These are phyloP conservation scores for Globisporangium alternatum DNA, from an alignment of 352 stramenopile genomes.

Conservation along the genomic window DNA sequence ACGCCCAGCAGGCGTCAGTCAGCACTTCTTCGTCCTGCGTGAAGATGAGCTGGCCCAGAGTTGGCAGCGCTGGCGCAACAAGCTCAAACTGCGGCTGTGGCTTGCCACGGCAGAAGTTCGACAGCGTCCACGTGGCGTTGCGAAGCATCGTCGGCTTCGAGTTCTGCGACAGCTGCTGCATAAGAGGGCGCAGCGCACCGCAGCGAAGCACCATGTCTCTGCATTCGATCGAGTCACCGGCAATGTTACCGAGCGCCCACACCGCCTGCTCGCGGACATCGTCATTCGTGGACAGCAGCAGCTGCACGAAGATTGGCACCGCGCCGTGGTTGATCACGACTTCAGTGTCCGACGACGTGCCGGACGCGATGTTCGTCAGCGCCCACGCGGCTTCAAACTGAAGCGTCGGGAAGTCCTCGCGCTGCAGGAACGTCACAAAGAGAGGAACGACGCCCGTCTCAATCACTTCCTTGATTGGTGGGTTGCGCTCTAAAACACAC, in stretches of 20 bases:
- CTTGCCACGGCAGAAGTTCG: conserved; percentile 97
- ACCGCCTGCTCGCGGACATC: conserved; percentile 97
- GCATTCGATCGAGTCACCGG: conserved; percentile 96
- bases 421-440: conserved; percentile 98
- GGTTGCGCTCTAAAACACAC: conserved; percentile 91
- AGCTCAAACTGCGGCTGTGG: conserved; percentile 94
- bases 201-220: conserved; percentile 95
- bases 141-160: conserved; percentile 96
- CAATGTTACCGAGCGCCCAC: conserved; percentile 99
- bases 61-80: conserved; percentile 93
- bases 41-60: conserved; percentile 96
- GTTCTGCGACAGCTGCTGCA: conserved; percentile 91
- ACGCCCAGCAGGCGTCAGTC: conserved; percentile 99
- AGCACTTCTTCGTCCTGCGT: conserved; percentile 98
- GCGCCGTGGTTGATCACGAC: conserved; percentile 97
- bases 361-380: conserved; percentile 99
- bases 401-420: conserved; percentile 89
- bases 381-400: conserved; percentile 99
- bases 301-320: conserved; percentile 95
- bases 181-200: conserved; percentile 93
- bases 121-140: conserved; percentile 99
- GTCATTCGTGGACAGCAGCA: conserved; percentile 96
- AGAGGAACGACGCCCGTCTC: conserved; percentile 96
- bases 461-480: conserved; percentile 99
- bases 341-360: conserved; percentile 97